These are phyloP conservation scores for Suillus subaureus DNA, from an alignment of 768 basidiomycete genomes.

Conservation along the genomic window DNA sequence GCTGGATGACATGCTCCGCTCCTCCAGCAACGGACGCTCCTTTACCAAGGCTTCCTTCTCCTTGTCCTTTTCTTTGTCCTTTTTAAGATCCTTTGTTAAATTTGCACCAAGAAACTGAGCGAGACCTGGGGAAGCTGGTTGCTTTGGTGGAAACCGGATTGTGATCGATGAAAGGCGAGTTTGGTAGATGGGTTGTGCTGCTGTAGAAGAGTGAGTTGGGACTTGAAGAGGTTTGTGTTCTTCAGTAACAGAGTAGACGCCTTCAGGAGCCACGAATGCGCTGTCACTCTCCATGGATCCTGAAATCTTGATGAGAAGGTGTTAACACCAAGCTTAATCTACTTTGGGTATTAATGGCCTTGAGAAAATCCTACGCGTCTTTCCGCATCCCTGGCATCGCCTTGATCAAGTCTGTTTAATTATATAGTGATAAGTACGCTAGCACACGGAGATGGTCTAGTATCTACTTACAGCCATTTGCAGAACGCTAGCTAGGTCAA, in stretches of 20 bases:
- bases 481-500: no score
- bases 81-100: slow-evolving; percentile 57
- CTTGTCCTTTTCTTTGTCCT: slow-evolving; percentile 49
- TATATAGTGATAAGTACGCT: no score
- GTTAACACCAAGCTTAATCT: not conserved
- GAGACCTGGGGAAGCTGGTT: slow-evolving; percentile 58
- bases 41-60: slow-evolving; percentile 42
- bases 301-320: not conserved
- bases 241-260: slow-evolving; percentile 86
- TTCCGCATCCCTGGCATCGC: not conserved
- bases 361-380: slow-evolving; percentile 2
- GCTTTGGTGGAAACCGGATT: slow-evolving; percentile 66
- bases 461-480: no score
- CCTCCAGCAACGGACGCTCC: slow-evolving; percentile 49
- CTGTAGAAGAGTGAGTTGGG: slow-evolving; percentile 39
- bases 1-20: slow-evolving; percentile 78
- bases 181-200: slow-evolving; percentile 46
- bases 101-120: slow-evolving; percentile 69
- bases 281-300: slow-evolving; percentile 76
- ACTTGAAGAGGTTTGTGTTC: slow-evolving; percentile 71
- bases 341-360: not conserved
- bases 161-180: slow-evolving; percentile 64
- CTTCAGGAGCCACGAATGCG: slow-evolving; percentile 87
- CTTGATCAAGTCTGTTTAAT: no score
- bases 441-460: no score